Conservation (phyloP, 2,329 filamentous ascomycete species). For the Claviceps fusiformis region DNA sequence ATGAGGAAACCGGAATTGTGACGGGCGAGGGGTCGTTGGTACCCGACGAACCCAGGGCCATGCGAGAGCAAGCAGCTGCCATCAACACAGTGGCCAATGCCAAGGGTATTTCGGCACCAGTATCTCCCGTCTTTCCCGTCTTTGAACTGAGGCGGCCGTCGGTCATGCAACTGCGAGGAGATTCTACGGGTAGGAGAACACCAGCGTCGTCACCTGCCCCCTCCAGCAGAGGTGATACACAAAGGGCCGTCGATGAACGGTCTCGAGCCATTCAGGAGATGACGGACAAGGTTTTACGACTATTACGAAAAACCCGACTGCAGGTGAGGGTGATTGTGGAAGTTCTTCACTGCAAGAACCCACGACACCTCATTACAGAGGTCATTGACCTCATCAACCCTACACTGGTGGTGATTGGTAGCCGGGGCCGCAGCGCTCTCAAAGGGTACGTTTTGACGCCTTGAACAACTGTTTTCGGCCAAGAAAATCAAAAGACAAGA, state of each 20-base stretch:
- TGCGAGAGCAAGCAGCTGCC: slow-evolving; percentile 61
- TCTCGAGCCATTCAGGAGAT: slow-evolving; percentile 71
- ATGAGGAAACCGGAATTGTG: slow-evolving; percentile 63
- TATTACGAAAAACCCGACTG: slow-evolving; percentile 79
- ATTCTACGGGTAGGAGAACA: slow-evolving; percentile 17
- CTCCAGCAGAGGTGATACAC: slow-evolving; percentile 34
- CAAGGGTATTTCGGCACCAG: slow-evolving; percentile 18
- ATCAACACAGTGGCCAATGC: slow-evolving; percentile 48
- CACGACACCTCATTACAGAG: slow-evolving; percentile 90
- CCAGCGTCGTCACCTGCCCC: slow-evolving; percentile 34
- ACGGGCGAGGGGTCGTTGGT: slow-evolving; percentile 37
- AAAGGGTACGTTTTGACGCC: slow-evolving; percentile 58
- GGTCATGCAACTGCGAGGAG: slow-evolving; percentile 14
- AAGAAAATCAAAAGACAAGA: background rate
- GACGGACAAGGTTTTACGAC: slow-evolving; percentile 67
- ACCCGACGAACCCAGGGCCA: slow-evolving; percentile 59
- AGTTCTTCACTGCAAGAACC: slow-evolving; percentile 96
- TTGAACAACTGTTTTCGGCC: background rate
- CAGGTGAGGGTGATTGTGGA: slow-evolving; percentile 91
- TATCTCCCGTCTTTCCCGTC: slow-evolving; percentile 21
- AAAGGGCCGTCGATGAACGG: slow-evolving; percentile 63
- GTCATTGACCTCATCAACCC: slow-evolving; percentile 90
- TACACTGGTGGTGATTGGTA: slow-evolving; percentile 85
- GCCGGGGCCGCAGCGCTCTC: slow-evolving; percentile 76
- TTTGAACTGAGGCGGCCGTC: slow-evolving; percentile 20